Evolutionary conservation across 345 rosid species (phyloP).

Genomic region (Sisymbrium irio): DNA sequence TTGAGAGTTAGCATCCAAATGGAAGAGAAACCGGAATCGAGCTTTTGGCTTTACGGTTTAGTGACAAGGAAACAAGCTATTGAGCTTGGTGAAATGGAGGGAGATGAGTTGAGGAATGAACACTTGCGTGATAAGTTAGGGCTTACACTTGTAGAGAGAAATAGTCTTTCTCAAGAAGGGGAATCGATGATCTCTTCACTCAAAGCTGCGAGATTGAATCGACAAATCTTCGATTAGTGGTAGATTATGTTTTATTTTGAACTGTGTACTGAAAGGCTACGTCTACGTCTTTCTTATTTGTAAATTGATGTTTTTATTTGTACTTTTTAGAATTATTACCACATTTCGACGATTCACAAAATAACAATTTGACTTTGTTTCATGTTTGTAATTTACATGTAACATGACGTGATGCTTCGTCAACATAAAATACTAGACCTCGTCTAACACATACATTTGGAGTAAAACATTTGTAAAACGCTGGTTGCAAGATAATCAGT

Average conservation of each 20-base stretch:
- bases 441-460: too few species aligned
- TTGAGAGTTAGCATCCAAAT: constrained; percentile 44
- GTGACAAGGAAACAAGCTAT: constrained; percentile 51
- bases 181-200: constrained; percentile 53
- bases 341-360: not conserved
- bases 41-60: constrained; percentile 48
- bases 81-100: constrained; percentile 50
- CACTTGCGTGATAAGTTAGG: constrained; percentile 39
- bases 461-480: too few species aligned
- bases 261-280: too few species aligned
- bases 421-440: too few species aligned
- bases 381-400: too few species aligned
- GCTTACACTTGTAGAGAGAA: constrained; percentile 44
- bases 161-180: constrained; percentile 44
- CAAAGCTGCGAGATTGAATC: constrained; percentile 47
- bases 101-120: constrained; percentile 50
- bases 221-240: constrained; percentile 2
- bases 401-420: too few species aligned
- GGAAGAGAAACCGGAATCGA: constrained; percentile 31
- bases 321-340: too few species aligned
- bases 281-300: too few species aligned
- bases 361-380: too few species aligned
- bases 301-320: too few species aligned
- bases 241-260: too few species aligned
- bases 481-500: too few species aligned